phyloP scores from a whole-genome alignment of 2,329 filamentous ascomycete genomes.

The Rhexocercosporidium sp. region DNA sequence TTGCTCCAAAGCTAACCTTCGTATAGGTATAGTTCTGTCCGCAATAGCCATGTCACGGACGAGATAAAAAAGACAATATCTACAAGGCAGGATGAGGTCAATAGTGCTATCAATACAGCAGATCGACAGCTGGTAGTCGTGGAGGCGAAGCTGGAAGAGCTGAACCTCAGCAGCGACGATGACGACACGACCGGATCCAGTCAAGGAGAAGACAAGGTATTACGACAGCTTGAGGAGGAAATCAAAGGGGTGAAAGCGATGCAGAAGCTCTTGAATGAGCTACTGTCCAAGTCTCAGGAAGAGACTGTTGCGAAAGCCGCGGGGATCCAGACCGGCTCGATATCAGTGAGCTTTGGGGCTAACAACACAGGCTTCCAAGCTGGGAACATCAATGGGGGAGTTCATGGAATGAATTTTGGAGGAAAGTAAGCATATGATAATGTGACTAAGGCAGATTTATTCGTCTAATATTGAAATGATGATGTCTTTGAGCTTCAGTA shows the following conservation, averaged over 20 bases:
- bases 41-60: constrained; percentile 41
- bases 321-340: constrained; percentile 24
- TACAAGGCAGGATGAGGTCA: constrained; percentile 38
- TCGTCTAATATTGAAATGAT: too few species aligned
- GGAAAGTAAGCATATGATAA: constrained; percentile 28
- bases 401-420: constrained; percentile 33
- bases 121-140: constrained; percentile 35
- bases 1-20: constrained; percentile 29
- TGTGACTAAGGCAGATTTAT: too few species aligned
- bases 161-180: constrained; percentile 33
- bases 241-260: constrained; percentile 28
- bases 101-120: constrained; percentile 34
- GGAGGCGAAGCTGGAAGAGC: constrained; percentile 38
- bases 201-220: constrained; percentile 28
- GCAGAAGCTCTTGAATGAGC: constrained; percentile 32
- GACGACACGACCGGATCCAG: constrained; percentile 22
- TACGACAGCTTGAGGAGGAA: constrained; percentile 35
- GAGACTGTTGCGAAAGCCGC: constrained; percentile 33
- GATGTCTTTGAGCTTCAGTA: not conserved
- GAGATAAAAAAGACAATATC: constrained; percentile 43
- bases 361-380: constrained; percentile 32
- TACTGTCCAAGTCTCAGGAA: constrained; percentile 34
- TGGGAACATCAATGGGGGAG: constrained; percentile 31
- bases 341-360: constrained; percentile 31
- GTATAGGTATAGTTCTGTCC: constrained; percentile 42